Evolutionary conservation across 2,329 filamentous ascomycete genomes (phyloP), one percentile per base, ranked within the genome.

Genomic region (Pseudogymnoascus destructans): DNA sequence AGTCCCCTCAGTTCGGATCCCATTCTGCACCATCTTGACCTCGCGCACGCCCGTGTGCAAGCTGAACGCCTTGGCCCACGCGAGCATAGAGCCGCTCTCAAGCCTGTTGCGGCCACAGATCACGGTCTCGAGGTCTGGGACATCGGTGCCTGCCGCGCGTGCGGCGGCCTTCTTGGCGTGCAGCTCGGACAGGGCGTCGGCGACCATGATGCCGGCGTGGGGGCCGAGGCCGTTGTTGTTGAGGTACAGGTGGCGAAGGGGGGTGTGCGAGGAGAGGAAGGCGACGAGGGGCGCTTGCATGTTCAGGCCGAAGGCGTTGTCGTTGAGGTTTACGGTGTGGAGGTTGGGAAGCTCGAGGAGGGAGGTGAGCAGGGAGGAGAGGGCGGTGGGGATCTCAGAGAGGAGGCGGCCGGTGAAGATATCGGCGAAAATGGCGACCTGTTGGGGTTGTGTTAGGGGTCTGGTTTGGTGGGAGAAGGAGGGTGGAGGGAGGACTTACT

Each of bases 181-280:
- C 36, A 98, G 84, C 63, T 84, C 79, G 17, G 83, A 86, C 58
- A 98, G 84, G 5, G 93, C 88, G 69, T 96, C 85, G 55, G 92
- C 93, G 66, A 98, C 85, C 58, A 93, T 78, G 49, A 88, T 89
- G 59, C 93, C 93, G 8, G 92, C 92, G 61, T 90, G 85, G 19
- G 93, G 93, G 10, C 93, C 93, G 35, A 98, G 82, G 25, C 93
- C 93, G 72, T 98, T 98, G 79, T 98, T 98, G 79, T 97, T 97
- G 60, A 98, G 83, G 73, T 95, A 89, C 25, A 98, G 82, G 72
- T 96, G 91, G 72, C 91, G 90, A 40, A 98, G 84, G 2, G 93
- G 92, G 2, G 87, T 82, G 73, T 97, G 92, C 60, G 85, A 80
- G 58, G 87, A 85, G 62, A 98, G 82, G 75, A 98, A 98, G 61